Conservation (phyloP, 176 grass and related monocot species). For the Eremochloa ophiuroides region DNA sequence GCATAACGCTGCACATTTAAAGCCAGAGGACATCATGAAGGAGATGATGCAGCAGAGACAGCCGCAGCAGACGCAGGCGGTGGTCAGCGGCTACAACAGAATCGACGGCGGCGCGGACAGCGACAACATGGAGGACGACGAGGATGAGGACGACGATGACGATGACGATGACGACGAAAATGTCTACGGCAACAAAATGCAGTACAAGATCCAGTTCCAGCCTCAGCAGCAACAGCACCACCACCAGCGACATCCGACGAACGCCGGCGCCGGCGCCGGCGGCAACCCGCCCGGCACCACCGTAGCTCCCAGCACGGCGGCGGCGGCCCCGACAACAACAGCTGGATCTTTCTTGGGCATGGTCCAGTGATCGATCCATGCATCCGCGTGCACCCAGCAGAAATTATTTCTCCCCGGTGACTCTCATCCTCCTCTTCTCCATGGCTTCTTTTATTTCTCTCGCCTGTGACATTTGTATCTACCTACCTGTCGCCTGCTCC, state of each 20-base stretch:
- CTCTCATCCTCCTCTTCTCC: constrained; percentile 7
- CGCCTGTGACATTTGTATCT: constrained; percentile 61
- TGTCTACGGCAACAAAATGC: constrained; percentile 64
- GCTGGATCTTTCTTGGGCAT: constrained; percentile 91
- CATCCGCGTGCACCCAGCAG: not conserved
- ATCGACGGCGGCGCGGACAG: constrained; percentile 54
- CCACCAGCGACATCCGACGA: constrained; percentile 56
- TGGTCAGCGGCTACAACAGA: constrained; percentile 54
- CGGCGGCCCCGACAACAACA: constrained; percentile 52
- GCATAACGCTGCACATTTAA: constrained; percentile 61
- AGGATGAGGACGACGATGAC: constrained; percentile 51
- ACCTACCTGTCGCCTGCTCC: constrained; percentile 34
- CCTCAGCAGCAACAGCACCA: constrained; percentile 37
- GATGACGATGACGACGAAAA: constrained; percentile 63
- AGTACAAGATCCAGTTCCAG: constrained; percentile 93
- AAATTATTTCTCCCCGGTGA: constrained; percentile 4
- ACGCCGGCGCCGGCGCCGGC: constrained; percentile 13
- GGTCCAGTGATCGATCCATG: constrained; percentile 59
- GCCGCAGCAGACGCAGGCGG: constrained; percentile 25
- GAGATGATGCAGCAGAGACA: constrained; percentile 63
- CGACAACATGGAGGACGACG: constrained; percentile 65
- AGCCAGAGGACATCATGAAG: constrained; percentile 95
- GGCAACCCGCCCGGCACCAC: constrained; percentile 34
- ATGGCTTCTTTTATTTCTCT: constrained; percentile 21
- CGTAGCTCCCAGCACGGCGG: constrained; percentile 33